Conservation (phyloP, 176 grass and related monocot genomes). For the Lolium multiflorum region DNA sequence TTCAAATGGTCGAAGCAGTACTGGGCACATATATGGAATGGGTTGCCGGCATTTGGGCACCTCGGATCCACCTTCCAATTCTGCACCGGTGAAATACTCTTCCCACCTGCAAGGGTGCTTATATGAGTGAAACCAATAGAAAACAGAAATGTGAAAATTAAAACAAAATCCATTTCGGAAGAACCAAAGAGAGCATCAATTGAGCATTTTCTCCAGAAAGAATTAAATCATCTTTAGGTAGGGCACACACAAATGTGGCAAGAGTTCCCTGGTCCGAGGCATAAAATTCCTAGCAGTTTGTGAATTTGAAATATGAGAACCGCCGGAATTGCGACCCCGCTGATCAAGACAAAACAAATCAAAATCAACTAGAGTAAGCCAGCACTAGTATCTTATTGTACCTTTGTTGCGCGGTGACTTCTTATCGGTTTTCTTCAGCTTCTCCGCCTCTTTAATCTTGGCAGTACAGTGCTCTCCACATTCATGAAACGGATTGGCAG, state of each 20-base stretch:
- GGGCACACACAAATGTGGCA: background rate
- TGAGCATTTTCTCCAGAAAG: background rate
- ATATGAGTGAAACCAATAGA: background rate
- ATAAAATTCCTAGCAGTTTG: background rate
- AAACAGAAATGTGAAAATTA: background rate
- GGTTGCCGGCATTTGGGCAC: constrained; percentile 78
- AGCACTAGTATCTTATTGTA: background rate
- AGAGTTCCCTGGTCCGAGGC: background rate
- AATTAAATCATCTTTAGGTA: background rate
- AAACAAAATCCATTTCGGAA: background rate
- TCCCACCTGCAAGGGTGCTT: constrained; percentile 23
- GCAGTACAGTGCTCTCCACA: constrained; percentile 58
- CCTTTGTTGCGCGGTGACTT: constrained; percentile 45
- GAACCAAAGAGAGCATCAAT: background rate
- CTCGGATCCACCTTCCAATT: constrained; percentile 74
- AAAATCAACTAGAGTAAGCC: background rate
- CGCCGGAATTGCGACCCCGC: background rate
- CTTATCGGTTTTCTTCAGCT: constrained; percentile 30
- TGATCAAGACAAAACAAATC: background rate
- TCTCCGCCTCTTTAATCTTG: constrained; percentile 53
- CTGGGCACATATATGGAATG: constrained; percentile 82
- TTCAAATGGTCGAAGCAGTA: constrained; percentile 69
- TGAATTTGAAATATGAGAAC: constrained; percentile 3
- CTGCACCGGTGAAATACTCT: background rate
- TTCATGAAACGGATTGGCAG: constrained; percentile 76